Base-by-base conservation (phyloP, 805 yeast genomes). In the Myxozyma monticola region DNA sequence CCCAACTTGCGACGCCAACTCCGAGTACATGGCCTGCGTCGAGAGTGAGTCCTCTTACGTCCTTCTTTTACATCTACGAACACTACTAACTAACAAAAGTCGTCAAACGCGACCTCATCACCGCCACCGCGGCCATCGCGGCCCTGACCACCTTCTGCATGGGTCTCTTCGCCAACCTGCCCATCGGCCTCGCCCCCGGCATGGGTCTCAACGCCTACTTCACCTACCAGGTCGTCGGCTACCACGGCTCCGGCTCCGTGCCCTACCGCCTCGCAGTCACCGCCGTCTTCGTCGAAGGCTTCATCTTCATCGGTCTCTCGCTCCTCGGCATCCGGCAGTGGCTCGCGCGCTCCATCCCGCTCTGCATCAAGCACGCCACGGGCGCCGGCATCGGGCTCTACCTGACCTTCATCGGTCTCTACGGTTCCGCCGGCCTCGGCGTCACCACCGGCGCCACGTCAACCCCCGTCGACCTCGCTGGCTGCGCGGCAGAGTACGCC, bases 201-300 rank as follows among this genome's bases (percentile, higher is more conserved):
- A 57, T 57, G 61, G 61, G 61, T 17, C 46, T 57, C 34, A 57
- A 57, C 41, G 60, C 61, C 15, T 57, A 57, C 50, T 57, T 57
- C 47, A 56, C 61, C 37, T 57, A 57, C 48, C 59, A 57, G 42
- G 61, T 57, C 43, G 61, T 57, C 14, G 61, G 61, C 24, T 56
- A 48, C 37, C 60, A 57, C 35, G 61, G 61, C 15, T n/a, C 58
- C 37, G 61, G 61, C 30, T 28, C 42, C 26, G 55, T 57, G 15
- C 35, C 60, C 31, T 57, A 49, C 42, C 45, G 47, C 7, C 56
- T 56, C 29, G 61, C 61, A n/a, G 42, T 57, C 35, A 52, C 60
- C 21, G 61, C 61, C 24, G 60, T 57, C 43, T 57, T 57, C 42
- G 61, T 57, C 42, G 61, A 57, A 36, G 61, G 61, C 28, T 56